Evolutionary conservation across 768 basidiomycete species (phyloP).

Genomic region (Tulasnella sp.): DNA sequence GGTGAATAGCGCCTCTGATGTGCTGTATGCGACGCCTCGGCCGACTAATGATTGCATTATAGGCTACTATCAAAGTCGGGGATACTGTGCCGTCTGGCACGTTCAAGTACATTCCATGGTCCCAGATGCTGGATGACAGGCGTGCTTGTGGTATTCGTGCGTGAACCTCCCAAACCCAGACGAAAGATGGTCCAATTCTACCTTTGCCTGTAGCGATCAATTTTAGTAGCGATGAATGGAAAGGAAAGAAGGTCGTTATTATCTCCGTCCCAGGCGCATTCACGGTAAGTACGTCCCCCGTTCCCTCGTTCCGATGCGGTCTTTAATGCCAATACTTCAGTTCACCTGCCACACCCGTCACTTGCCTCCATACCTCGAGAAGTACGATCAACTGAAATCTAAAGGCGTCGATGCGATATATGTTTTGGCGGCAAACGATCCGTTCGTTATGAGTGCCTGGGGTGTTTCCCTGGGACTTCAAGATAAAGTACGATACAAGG

Average conservation of each 20-base stretch:
- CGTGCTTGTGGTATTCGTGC: slow-evolving; percentile 55
- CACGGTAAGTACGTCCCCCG: slow-evolving; percentile 42
- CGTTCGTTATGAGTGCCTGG: slow-evolving; percentile 24
- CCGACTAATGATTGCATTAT: no score
- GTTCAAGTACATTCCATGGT: slow-evolving; percentile 47
- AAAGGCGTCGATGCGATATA: slow-evolving; percentile 25
- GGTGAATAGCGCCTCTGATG: no score
- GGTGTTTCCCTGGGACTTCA: slow-evolving; percentile 21
- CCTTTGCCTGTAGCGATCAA: slow-evolving; percentile 32
- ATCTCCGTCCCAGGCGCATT: slow-evolving; percentile 73
- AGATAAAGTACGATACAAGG: slow-evolving; percentile 20
- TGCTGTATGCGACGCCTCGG: no score
- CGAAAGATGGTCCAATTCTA: no score
- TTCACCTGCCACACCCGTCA: slow-evolving; percentile 41
- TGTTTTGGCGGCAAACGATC: slow-evolving; percentile 20
- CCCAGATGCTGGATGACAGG: slow-evolving; percentile 47
- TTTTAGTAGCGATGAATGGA: slow-evolving; percentile 52
- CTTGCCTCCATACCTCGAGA: slow-evolving; percentile 25
- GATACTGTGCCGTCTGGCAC: slow-evolving; percentile 36
- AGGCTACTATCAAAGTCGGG: slow-evolving; percentile 37
- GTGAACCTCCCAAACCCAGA: slow-evolving; percentile 24
- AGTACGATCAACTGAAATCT: slow-evolving; percentile 30
- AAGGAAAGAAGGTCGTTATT: slow-evolving; percentile 60
- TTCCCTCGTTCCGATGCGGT: neutral
- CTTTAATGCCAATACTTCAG: slow-evolving; percentile 18